Conservation (phyloP, 768 basidiomycete genomes). For the Agaricus subrufescens region DNA sequence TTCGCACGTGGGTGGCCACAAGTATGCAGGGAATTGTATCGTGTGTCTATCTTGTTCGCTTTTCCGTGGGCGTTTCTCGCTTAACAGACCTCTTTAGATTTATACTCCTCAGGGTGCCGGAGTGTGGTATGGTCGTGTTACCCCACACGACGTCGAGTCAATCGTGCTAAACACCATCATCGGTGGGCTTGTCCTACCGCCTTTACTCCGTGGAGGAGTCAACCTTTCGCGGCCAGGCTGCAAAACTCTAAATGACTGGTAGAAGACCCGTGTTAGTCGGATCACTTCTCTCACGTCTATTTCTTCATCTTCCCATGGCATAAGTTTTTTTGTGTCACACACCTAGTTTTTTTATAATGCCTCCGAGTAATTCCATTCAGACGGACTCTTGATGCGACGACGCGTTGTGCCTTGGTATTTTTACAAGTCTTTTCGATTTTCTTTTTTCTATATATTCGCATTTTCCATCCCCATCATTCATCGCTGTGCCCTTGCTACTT, state of each 20-base stretch:
- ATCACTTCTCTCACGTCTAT: neutral
- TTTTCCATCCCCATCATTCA: too few relatives aligned
- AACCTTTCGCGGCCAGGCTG: slow-evolving; percentile 72
- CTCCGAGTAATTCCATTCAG: too few relatives aligned
- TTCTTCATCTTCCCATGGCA: too few relatives aligned
- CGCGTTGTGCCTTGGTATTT: too few relatives aligned
- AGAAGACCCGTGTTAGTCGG: slow-evolving; percentile 11
- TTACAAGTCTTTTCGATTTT: too few relatives aligned
- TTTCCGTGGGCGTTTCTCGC: neutral
- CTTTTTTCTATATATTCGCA: too few relatives aligned
- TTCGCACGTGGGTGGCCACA: slow-evolving; percentile 93
- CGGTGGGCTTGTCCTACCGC: slow-evolving; percentile 76
- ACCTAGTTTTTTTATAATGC: too few relatives aligned
- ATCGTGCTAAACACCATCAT: slow-evolving; percentile 88
- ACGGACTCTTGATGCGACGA: too few relatives aligned
- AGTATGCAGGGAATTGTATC: slow-evolving; percentile 87
- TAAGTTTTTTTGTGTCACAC: too few relatives aligned
- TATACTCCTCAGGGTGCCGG: slow-evolving; percentile 82
- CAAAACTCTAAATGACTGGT: slow-evolving; percentile 72
- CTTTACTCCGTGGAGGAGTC: slow-evolving; percentile 81
- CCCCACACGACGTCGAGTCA: slow-evolving; percentile 81
- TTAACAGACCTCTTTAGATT: slow-evolving; percentile 45
- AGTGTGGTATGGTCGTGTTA: slow-evolving; percentile 93
- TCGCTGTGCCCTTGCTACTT: too few relatives aligned
- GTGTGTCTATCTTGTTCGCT: slow-evolving; percentile 42